Evolutionary conservation across 768 basidiomycete genomes (phyloP).

Genomic region (Tylopilus rubrobrunneus): DNA sequence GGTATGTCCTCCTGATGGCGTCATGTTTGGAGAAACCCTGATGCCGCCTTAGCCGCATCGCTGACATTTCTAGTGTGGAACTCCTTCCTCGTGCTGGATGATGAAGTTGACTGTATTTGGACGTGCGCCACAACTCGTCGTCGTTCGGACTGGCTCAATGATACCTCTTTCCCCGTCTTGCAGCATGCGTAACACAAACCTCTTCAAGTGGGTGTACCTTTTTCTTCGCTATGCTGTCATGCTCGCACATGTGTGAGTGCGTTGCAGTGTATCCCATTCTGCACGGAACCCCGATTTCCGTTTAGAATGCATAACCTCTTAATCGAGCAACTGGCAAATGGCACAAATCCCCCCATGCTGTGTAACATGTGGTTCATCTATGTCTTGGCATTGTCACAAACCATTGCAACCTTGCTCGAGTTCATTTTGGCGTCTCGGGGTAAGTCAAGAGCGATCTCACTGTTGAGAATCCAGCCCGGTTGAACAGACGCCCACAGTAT

Average conservation of each 20-base stretch:
- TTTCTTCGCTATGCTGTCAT: constrained; percentile 25
- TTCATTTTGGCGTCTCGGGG: constrained; percentile 16
- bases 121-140: constrained; percentile 11
- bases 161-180: not conserved
- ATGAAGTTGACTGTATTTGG: constrained; percentile 22
- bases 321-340: constrained; percentile 6
- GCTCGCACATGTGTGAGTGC: constrained; percentile 19
- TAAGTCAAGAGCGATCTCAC: not conserved
- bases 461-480: not conserved
- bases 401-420: constrained; percentile 12
- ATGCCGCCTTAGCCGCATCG: constrained; percentile 9
- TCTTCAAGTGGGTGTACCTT: constrained; percentile 31
- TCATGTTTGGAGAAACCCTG: not conserved
- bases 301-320: constrained; percentile 15
- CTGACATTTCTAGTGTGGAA: constrained; percentile 15
- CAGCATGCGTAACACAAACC: constrained; percentile 22
- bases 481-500: constrained; percentile 8
- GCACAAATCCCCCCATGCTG: constrained; percentile 5
- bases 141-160: not conserved
- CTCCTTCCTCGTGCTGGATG: constrained; percentile 9
- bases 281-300: not conserved
- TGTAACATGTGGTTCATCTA: constrained; percentile 14
- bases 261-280: not conserved
- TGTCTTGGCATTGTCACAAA: not conserved
- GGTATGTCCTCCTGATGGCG: not conserved